Evolutionary conservation across 768 basidiomycete genomes (phyloP).

Genomic region (Leccinum aurantiacum): DNA sequence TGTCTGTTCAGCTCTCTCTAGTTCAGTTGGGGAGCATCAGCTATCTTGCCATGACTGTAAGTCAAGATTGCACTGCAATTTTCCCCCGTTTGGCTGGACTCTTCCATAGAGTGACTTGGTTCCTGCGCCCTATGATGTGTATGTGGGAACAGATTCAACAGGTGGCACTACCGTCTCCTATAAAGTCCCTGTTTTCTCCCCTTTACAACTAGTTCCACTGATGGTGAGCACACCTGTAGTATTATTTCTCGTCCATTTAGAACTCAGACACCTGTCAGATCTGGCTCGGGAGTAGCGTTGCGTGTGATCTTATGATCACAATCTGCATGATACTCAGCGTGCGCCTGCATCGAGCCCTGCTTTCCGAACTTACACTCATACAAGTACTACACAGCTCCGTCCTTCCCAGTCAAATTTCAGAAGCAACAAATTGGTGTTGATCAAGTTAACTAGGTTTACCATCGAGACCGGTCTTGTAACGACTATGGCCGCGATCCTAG

Average conservation of each 20-base stretch:
- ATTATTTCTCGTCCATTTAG: background rate
- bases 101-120: background rate
- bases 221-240: background rate
- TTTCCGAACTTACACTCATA: background rate
- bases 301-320: too few species aligned
- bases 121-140: too few species aligned
- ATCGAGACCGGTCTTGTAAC: constrained; percentile 28
- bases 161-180: background rate
- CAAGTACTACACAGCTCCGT: constrained; percentile 9
- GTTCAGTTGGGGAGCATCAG: too few species aligned
- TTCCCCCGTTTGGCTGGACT: too few species aligned
- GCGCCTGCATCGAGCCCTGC: background rate
- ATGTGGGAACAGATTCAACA: too few species aligned
- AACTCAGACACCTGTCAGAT: background rate
- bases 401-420: constrained; percentile 8
- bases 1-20: too few species aligned
- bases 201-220: too few species aligned
- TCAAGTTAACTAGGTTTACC: constrained; percentile 21
- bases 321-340: background rate
- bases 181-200: too few species aligned
- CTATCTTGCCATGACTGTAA: too few species aligned
- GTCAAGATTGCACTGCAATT: too few species aligned
- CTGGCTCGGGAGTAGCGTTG: background rate
- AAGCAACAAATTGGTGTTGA: constrained; percentile 1
- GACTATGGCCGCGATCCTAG: constrained; percentile 15